phyloP scores from a whole-genome alignment of 2,329 filamentous ascomycete genomes.

The Cercospora nicotianae region DNA sequence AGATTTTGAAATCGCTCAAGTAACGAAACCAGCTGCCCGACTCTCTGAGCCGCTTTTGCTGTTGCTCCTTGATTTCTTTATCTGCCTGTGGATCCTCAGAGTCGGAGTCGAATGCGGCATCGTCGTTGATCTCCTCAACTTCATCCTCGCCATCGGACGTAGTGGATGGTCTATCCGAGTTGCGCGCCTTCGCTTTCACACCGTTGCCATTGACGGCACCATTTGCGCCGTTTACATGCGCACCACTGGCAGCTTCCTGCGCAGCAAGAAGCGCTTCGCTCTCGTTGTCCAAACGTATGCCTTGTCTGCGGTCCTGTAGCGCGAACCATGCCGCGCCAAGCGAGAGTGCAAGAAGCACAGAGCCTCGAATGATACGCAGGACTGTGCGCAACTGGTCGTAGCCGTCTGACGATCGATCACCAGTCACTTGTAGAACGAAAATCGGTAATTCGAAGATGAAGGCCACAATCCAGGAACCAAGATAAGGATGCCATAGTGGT shows the following conservation, averaged over 20 bases:
- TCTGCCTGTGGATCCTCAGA: constrained; percentile 56
- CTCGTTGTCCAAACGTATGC: constrained; percentile 25
- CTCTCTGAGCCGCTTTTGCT: constrained; percentile 65
- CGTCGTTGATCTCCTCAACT: constrained; percentile 14
- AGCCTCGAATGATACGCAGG: constrained; percentile 23
- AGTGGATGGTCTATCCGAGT: constrained; percentile 11
- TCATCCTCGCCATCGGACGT: constrained; percentile 17
- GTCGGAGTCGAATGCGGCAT: constrained; percentile 42
- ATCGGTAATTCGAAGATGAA: constrained; percentile 29
- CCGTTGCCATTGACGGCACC: constrained; percentile 21
- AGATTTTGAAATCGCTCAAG: constrained; percentile 69
- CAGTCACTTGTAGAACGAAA: constrained; percentile 19
- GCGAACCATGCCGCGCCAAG: constrained; percentile 20
- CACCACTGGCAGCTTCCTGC: neutral
- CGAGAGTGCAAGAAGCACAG: constrained; percentile 20
- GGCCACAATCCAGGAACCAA: constrained; percentile 31
- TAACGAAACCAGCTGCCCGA: constrained; percentile 78
- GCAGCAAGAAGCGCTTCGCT: constrained; percentile 30
- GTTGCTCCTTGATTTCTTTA: constrained; percentile 56
- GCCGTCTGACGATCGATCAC: constrained; percentile 12
- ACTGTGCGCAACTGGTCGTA: constrained; percentile 19
- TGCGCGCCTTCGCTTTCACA: constrained; percentile 13
- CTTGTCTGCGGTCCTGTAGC: constrained; percentile 22
- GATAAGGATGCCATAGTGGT: constrained; percentile 36
- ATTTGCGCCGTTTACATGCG: constrained; percentile 3